Evolutionary conservation across 2,329 filamentous ascomycete species (phyloP).

Genomic region (Claviceps maximensis): DNA sequence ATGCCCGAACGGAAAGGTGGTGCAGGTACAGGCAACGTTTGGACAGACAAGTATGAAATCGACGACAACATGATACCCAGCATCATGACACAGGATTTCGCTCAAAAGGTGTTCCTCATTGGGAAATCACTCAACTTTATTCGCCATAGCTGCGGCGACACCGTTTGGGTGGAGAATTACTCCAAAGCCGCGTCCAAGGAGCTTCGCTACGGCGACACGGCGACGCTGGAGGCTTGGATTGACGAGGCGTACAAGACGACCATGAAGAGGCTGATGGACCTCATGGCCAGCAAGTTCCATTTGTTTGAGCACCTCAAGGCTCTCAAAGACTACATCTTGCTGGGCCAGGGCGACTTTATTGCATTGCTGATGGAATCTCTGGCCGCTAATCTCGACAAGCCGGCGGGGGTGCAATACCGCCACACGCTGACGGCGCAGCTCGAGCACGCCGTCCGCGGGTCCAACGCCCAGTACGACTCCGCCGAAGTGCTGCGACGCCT

Average conservation of each 20-base stretch:
- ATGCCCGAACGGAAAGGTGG: constrained; percentile 42
- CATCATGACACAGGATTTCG: constrained; percentile 87
- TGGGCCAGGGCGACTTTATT: constrained; percentile 95
- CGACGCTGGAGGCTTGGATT: constrained; percentile 81
- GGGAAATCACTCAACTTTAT: constrained; percentile 98
- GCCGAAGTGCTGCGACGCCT: constrained; percentile 81
- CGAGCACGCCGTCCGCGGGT: constrained; percentile 92
- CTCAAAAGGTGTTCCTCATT: constrained; percentile 91
- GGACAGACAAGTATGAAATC: constrained; percentile 94
- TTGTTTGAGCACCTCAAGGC: constrained; percentile 85
- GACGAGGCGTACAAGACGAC: constrained; percentile 96
- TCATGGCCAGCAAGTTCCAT: constrained; percentile 93
- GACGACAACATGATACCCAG: constrained; percentile 77
- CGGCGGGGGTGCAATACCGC: constrained; percentile 91
- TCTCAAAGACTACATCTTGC: constrained; percentile 84
- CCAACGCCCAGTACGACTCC: constrained; percentile 91
- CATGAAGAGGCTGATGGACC: constrained; percentile 83
- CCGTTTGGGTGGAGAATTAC: constrained; percentile 89
- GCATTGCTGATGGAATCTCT: constrained; percentile 94
- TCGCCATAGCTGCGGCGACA: constrained; percentile 85
- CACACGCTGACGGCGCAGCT: constrained; percentile 96
- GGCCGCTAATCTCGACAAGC: constrained; percentile 80
- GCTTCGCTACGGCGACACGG: constrained; percentile 83
- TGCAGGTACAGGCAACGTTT: constrained; percentile 59
- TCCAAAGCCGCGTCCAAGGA: constrained; percentile 88